A percentile compares a stretch with the other conserved stretches of the same genome.
Conservation (phyloP, 2,329 filamentous ascomycete species). For the Apiospora kogelbergensis region DNA sequence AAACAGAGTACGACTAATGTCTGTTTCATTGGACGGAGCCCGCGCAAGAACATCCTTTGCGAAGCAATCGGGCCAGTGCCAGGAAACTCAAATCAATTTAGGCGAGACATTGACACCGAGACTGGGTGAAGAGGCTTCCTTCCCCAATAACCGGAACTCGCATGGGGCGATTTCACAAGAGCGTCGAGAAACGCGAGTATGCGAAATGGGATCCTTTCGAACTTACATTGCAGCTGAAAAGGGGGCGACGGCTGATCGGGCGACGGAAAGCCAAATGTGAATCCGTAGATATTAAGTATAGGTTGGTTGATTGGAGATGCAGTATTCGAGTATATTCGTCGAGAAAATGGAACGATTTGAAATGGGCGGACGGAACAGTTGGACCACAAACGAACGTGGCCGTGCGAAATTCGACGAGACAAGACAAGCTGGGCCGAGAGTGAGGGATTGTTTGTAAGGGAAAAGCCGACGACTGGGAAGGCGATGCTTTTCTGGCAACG, state of each 20-base stretch:
- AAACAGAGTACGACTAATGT: background rate
- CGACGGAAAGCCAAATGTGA: background rate
- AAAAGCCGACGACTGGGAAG: background rate
- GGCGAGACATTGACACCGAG: constrained; percentile 1
- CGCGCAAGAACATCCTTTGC: background rate
- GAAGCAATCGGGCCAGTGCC: background rate
- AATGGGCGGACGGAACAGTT: background rate
- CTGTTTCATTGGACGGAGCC: constrained; percentile 3
- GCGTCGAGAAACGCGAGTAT: background rate
- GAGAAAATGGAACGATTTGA: constrained; percentile 3
- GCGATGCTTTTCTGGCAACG: background rate
- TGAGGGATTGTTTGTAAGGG: background rate
- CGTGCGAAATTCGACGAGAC: background rate
- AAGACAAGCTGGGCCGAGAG: background rate
- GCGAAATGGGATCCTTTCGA: background rate
- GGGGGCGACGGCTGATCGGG: background rate
- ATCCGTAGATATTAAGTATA: background rate
- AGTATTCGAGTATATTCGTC: background rate
- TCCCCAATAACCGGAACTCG: background rate
- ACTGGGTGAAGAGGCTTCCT: background rate
- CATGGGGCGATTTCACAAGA: background rate
- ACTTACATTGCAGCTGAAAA: constrained; percentile 4
- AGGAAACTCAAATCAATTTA: constrained; percentile 1
- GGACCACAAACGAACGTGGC: constrained; percentile 6
- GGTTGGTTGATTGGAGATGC: background rate